A percentile compares a stretch with the other conserved stretches of the same genome.
Evolutionary conservation across 805 yeast genomes (phyloP).

Genomic region (Candida nanaspora): DNA sequence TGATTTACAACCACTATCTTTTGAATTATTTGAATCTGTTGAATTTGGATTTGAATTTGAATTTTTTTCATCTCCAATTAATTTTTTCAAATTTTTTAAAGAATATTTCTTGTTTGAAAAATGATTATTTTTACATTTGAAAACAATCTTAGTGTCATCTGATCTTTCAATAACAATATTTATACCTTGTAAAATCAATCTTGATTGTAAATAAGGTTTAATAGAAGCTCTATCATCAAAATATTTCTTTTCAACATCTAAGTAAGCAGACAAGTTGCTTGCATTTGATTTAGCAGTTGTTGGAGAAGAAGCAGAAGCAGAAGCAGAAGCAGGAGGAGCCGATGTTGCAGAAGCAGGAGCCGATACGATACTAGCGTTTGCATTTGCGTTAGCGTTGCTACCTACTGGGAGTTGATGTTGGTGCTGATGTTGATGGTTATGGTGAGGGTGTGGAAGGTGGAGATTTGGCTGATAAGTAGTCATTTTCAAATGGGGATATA

Average conservation of each 20-base stretch:
- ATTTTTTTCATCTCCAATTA: not conserved
- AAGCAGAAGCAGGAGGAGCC: not conserved
- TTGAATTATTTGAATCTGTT: constrained; percentile 12
- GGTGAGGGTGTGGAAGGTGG: no score
- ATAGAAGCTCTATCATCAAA: constrained; percentile 40
- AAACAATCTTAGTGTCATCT: constrained; percentile 52
- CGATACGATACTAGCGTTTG: no score
- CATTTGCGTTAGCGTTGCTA: no score
- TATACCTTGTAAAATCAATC: constrained; percentile 41
- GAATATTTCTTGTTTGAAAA: not conserved
- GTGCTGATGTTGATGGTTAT: no score
- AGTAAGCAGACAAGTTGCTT: not conserved
- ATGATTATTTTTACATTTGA: constrained; percentile 46
- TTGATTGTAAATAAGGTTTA: constrained; percentile 55
- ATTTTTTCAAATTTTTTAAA: not conserved
- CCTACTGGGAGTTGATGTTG: no score
- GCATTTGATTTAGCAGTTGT: not conserved
- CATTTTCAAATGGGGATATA: not conserved
- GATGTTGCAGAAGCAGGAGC: not conserved
- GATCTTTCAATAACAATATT: constrained; percentile 56
- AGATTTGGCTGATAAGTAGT: not conserved
- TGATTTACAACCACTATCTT: constrained; percentile 6
- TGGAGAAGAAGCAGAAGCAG: not conserved
- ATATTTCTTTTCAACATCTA: constrained; percentile 14
- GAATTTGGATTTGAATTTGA: constrained; percentile 8